phyloP scores from a whole-genome alignment of 2,329 filamentous ascomycete genomes.

The Xylariaceae sp. region DNA sequence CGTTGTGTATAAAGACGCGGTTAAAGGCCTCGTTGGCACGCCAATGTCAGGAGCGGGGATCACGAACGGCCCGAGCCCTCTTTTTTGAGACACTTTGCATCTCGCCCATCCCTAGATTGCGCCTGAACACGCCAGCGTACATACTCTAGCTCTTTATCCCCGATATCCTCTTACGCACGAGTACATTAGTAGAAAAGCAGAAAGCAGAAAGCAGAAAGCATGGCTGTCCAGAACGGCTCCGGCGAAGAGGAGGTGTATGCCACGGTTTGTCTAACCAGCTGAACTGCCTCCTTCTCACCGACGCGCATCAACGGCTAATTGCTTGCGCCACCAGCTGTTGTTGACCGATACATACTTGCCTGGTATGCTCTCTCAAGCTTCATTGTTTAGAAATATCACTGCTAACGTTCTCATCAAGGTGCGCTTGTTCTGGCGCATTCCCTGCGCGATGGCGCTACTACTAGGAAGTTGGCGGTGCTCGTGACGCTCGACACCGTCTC shows the following conservation, averaged over 20 bases:
- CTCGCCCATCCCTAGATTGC: too few relatives aligned
- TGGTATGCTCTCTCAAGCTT: constrained; percentile 50
- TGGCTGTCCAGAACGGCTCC: constrained; percentile 27
- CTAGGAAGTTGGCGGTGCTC: constrained; percentile 78
- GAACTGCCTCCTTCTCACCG: background rate
- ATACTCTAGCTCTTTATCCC: too few relatives aligned
- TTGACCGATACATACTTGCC: constrained; percentile 90
- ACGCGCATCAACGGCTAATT: constrained; percentile 17
- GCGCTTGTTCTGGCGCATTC: constrained; percentile 93
- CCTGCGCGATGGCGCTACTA: constrained; percentile 81
- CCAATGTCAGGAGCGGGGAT: too few relatives aligned
- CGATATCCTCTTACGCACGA: constrained; percentile 15
- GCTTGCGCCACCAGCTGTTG: constrained; percentile 61
- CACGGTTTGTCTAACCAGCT: constrained; percentile 42
- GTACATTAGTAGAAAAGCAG: too few relatives aligned
- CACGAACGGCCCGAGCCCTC: too few relatives aligned
- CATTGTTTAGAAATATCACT: constrained; percentile 10
- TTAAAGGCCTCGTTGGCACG: too few relatives aligned
- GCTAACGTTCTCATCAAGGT: constrained; percentile 47
- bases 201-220: constrained; percentile 5
- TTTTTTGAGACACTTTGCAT: too few relatives aligned
- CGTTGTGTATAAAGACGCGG: too few relatives aligned
- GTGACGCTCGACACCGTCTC: constrained; percentile 77
- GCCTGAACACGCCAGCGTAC: too few relatives aligned
- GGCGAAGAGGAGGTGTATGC: constrained; percentile 48